Conservation (phyloP, 768 basidiomycete genomes). For the Trametes punicea region DNA sequence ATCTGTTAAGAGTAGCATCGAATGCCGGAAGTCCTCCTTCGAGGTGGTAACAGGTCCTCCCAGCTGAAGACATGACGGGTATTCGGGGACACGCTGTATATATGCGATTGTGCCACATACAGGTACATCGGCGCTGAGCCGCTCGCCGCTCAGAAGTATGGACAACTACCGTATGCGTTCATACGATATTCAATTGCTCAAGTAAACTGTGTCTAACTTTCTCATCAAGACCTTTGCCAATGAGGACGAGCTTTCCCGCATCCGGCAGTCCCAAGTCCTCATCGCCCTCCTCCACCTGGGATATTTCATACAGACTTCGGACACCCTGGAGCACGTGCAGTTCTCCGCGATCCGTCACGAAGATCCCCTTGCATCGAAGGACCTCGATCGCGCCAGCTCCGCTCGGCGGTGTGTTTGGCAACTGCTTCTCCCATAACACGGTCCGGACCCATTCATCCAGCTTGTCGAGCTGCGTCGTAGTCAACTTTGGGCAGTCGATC, state of each 20-base stretch:
- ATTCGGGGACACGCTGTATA: too few species aligned
- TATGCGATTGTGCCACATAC: too few species aligned
- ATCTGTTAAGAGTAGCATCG: neutral
- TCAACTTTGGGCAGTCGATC: slow-evolving; percentile 62
- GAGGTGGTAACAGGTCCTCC: neutral
- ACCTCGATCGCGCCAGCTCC: slow-evolving; percentile 45
- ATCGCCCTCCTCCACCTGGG: slow-evolving; percentile 35
- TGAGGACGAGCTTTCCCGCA: slow-evolving; percentile 80
- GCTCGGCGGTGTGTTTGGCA: slow-evolving; percentile 35
- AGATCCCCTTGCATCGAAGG: slow-evolving; percentile 86
- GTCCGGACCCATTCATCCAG: slow-evolving; percentile 80
- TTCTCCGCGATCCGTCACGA: slow-evolving; percentile 50
- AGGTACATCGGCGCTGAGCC: too few species aligned
- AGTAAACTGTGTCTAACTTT: slow-evolving; percentile 51
- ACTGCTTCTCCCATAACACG: slow-evolving; percentile 75
- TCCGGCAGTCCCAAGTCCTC: slow-evolving; percentile 50
- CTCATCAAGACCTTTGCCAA: slow-evolving; percentile 74
- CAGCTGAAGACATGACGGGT: neutral
- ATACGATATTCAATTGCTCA: slow-evolving; percentile 8
- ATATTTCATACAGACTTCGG: slow-evolving; percentile 82
- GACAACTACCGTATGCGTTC: neutral
- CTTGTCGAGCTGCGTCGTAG: slow-evolving; percentile 39
- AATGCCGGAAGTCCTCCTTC: neutral
- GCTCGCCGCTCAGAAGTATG: neutral
- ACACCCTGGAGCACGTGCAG: slow-evolving; percentile 88